phyloP scores from a whole-genome alignment of 176 grass and related monocot genomes.

The Guadua angustifolia region DNA sequence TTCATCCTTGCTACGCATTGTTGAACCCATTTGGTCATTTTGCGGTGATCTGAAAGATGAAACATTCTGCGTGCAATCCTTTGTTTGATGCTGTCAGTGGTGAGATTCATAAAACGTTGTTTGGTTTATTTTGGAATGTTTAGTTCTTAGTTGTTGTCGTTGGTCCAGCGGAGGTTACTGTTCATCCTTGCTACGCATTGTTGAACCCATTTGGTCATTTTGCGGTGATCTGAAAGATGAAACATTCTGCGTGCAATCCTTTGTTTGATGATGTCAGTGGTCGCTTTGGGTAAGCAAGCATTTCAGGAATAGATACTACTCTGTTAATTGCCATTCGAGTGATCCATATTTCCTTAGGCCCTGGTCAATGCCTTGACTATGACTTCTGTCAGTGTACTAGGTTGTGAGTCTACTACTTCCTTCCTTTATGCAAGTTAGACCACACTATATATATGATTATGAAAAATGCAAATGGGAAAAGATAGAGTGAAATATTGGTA shows the following conservation, averaged over 20 bases:
- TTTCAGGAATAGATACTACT: constrained; percentile 28
- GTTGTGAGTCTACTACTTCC: not conserved
- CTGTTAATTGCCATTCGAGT: not conserved
- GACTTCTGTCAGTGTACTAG: not conserved
- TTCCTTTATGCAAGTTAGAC: constrained; percentile 1
- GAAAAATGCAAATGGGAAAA: not conserved
- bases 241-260: not conserved
- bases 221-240: constrained; percentile 16
- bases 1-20: too few relatives aligned
- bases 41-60: constrained; percentile 16
- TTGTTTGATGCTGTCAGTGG: not conserved
- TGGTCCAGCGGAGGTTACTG: too few relatives aligned
- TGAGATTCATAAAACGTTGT: too few relatives aligned
- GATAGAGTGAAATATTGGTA: not conserved
- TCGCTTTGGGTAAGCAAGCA: constrained; percentile 12
- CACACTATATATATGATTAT: not conserved
- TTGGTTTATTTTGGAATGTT: too few relatives aligned
- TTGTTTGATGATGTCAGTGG: not conserved
- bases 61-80: not conserved
- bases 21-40: not conserved
- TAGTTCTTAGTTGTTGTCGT: too few relatives aligned
- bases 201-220: not conserved
- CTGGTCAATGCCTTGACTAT: constrained; percentile 11
- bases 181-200: too few relatives aligned
- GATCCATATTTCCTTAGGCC: not conserved